phyloP scores from a whole-genome alignment of 2,329 filamentous ascomycete species.

The Talaromyces amestolkiae region DNA sequence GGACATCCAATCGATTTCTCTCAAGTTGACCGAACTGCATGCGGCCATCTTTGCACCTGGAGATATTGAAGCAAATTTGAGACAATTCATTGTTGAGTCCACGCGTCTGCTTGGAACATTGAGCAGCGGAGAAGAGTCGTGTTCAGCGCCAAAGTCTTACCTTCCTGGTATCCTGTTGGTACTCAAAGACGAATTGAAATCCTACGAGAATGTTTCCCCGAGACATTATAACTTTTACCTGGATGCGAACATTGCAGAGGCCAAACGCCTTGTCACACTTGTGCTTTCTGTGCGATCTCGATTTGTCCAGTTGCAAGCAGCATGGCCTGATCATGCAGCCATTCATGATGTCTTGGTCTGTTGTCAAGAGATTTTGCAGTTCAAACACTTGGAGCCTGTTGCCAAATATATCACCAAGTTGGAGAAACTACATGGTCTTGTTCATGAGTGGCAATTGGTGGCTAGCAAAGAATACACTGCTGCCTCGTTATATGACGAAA shows the following conservation, averaged over 20 bases:
- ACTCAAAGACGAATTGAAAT: constrained; percentile 60
- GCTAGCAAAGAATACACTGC: constrained; percentile 77
- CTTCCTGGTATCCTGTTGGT: constrained; percentile 66
- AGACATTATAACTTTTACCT: constrained; percentile 83
- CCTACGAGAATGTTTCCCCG: constrained; percentile 44
- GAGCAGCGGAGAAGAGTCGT: constrained; percentile 27
- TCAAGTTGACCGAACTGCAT: constrained; percentile 63
- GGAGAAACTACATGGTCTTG: constrained; percentile 78
- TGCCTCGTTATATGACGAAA: constrained; percentile 66
- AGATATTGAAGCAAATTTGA: constrained; percentile 31
- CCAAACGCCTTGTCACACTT: constrained; percentile 68
- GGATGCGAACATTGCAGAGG: constrained; percentile 73
- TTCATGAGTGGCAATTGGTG: constrained; percentile 95
- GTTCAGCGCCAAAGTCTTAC: constrained; percentile 49
- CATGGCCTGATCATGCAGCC: constrained; percentile 72
- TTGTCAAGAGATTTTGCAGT: constrained; percentile 71
- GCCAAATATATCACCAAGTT: constrained; percentile 81
- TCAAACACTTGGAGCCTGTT: constrained; percentile 77
- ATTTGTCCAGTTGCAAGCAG: constrained; percentile 66
- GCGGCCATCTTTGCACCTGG: constrained; percentile 40
- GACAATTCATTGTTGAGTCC: constrained; percentile 36
- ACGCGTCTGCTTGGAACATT: constrained; percentile 36
- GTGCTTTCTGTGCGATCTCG: constrained; percentile 66
- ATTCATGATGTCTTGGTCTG: constrained; percentile 73
- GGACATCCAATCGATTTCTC: constrained; percentile 56